Evolutionary conservation across 169 alveolate species (phyloP), one percentile per base, ranked within the genome.

Genomic region (Plasmodium vivax): DNA sequence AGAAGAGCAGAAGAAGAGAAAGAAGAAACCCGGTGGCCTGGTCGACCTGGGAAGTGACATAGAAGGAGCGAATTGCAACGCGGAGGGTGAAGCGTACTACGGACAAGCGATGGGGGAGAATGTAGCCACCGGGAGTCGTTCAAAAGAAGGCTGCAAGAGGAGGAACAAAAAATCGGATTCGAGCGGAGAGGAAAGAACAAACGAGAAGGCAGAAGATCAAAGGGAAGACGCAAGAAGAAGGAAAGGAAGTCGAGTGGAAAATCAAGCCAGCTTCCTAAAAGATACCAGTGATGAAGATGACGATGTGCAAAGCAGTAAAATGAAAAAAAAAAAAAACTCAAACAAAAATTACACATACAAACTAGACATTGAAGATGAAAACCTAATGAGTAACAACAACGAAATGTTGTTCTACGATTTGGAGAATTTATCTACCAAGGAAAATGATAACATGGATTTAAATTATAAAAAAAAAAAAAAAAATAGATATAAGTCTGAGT

Each of bases 381-480:
- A 74, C 32, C 23, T 85, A 47, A 74, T 74, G 74, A 84, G 79
- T 41, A 85, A 32, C 41, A 85, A 85, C 45, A 85, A 51, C 62
- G 93, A 85, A 47, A 85, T 85, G 93, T 51, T 85, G 58, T 85
- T 85, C 38, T 85, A 85, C 62, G 93, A 77, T 47, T 45, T 85
- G 56, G 93, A 77, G 10, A 51, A 74, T 74, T 75, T 85, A 43
- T 85, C 93, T 14, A 85, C 84, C 9, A 85, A 85, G 79, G 93
- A 85, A 27, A 85, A 85, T 74, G 85, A 85, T 34, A 73, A 85
- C 7, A n/a, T 85, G 12, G 84, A 74, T 23, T 47, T 62, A 32
- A 85, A 85, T 47, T 73, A 54, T 23, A n/a, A 62, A 27, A 62
- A 62, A 58, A 85, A 85, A 73, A 47, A 73, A 10, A 84, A 84